A percentile compares a stretch with the other conserved stretches of the same genome.
Evolutionary conservation across 73 alveolate species (phyloP).

Genomic region (Tetrahymena malaccensis): DNA sequence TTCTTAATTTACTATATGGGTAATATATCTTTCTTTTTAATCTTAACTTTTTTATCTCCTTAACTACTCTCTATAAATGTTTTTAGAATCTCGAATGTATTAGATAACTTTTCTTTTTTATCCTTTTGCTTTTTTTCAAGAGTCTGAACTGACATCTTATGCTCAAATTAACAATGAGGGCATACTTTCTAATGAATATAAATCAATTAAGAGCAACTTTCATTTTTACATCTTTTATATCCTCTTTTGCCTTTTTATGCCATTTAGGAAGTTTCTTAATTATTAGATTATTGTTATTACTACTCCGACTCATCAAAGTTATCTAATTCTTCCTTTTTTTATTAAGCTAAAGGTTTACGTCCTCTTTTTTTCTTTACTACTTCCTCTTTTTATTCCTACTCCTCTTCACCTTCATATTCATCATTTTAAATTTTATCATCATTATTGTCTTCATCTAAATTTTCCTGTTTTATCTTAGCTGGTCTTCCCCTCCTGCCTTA

Average conservation of each 20-base stretch:
- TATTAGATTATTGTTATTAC: not conserved
- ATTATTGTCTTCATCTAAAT: not conserved
- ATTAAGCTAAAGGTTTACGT: not conserved
- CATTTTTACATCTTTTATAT: not conserved
- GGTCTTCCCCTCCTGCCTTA: not conserved
- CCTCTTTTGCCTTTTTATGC: not conserved
- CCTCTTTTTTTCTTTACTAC: not conserved
- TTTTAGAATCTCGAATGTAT: not conserved
- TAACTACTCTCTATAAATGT: not conserved
- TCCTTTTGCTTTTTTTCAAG: not conserved
- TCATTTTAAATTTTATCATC: not conserved
- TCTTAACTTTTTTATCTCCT: not conserved
- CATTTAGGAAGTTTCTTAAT: not conserved
- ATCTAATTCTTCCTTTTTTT: not conserved
- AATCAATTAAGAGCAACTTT: not conserved
- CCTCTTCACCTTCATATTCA: not conserved
- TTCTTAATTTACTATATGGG: not conserved
- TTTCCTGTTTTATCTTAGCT: not conserved
- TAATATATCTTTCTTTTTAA: not conserved
- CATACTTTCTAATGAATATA: not conserved
- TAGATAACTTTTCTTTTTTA: not conserved
- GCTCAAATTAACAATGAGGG: not conserved
- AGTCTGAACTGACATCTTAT: not conserved
- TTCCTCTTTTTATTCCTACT: not conserved
- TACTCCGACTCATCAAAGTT: not conserved